A percentile compares a stretch with the other conserved stretches of the same genome.
phyloP scores from a whole-genome alignment of 768 basidiomycete species.

The Macrolepiota fuliginosa region DNA sequence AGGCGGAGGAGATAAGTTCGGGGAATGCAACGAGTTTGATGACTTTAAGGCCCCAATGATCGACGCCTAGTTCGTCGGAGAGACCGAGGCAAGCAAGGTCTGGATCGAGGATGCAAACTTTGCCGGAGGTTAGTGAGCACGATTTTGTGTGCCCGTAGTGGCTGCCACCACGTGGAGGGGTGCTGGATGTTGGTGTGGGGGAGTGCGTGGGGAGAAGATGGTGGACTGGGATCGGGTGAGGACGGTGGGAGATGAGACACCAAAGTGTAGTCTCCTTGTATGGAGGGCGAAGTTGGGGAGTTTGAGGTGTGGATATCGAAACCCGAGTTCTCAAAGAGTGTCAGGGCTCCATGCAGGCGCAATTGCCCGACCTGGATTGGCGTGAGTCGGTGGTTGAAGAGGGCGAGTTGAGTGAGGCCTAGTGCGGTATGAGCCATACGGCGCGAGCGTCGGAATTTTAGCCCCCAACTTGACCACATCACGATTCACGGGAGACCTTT shows the following conservation, averaged over 20 bases:
- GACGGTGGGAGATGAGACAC: constrained; percentile 5
- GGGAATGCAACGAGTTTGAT: constrained; percentile 77
- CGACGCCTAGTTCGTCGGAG: constrained; percentile 58
- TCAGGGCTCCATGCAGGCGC: constrained; percentile 60
- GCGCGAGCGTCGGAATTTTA: no score
- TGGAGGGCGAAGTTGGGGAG: constrained; percentile 18
- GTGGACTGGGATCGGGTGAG: constrained; percentile 4
- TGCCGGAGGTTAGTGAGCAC: constrained; percentile 51
- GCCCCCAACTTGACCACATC: no score
- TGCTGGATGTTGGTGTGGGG: neutral
- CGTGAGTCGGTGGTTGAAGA: constrained; percentile 8
- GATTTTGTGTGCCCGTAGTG: constrained; percentile 32
- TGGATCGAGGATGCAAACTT: constrained; percentile 65
- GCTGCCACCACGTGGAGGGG: constrained; percentile 6
- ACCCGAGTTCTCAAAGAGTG: constrained; percentile 56
- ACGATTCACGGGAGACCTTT: no score
- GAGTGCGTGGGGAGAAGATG: neutral
- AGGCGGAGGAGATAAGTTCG: constrained; percentile 57
- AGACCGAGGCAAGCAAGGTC: constrained; percentile 78
- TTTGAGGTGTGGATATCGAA: constrained; percentile 62
- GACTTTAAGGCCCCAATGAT: constrained; percentile 75
- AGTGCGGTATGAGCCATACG: no score
- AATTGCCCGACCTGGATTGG: constrained; percentile 74
- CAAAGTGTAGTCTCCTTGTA: neutral
- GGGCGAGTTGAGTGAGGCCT: no score